Base-by-base conservation (phyloP, 31 red algal genomes). In the Asparagopsis taxiformis region DNA sequence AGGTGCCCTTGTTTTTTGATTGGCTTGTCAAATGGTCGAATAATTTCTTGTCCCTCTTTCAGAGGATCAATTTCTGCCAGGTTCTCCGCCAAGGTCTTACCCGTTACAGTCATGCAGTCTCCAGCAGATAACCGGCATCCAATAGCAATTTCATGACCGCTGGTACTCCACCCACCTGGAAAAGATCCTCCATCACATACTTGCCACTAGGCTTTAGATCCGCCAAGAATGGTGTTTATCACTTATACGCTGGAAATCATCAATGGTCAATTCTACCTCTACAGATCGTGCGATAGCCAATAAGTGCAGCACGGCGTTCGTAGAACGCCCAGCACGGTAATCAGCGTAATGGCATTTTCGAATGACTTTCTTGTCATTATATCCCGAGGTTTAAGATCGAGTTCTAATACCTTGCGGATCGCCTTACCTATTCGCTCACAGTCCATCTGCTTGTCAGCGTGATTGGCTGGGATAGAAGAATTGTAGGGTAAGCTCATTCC, bases 231-330 rank as follows among this genome's bases (percentile, higher is more conserved):
- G 82, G 82, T 1, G 68, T 60, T 7, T 31, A 3, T 49, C 10
- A n/a, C 25, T 38, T 13, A 73, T 81, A 7, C 49, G 1, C 8
- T 80, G 7, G 21, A 80, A 80, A 24, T 79, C 75, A 46, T 81
- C 59, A 2, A 87, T 80, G 25, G 56, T 69, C 21, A 87, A 55
- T 50, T 68, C 65, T 13, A 81, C 56, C 34, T 73, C 73, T 8
- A 36, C 52, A 26, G 55, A 53, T 22, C 59, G 82, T 26, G 82
- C 82, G 17, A 87, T 43, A 4, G 82, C 82, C 23, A 81, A 33
- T 16, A 87, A 23, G 37, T 87, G 82, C 13, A 87, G 77, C 2
- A 81, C 82, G 4, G 73, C 82, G 25, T 87, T 87, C n/a, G 82
- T 87, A 19, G 65, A 73, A 9, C 82, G n/a, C 82, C 82, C 24